Base-by-base conservation (phyloP, 257 asterid species). In the Haberlea rhodopensis region DNA sequence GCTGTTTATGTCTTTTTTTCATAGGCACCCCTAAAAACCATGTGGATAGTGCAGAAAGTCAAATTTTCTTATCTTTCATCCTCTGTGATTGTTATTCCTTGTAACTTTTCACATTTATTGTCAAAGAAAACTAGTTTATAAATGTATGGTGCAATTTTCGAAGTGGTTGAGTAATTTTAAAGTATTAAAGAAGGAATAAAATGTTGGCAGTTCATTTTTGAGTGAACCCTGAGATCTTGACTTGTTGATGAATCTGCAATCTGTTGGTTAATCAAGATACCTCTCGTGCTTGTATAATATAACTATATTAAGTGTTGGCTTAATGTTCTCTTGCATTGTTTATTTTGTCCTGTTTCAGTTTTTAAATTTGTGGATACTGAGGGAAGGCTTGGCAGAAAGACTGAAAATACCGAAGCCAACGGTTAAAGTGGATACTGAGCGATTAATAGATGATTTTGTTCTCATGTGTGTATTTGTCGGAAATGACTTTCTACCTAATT, bases 401-500 rank as follows among this genome's bases (percentile, higher is more conserved):
- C n/a, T n/a, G n/a, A n/a, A n/a, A n/a, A n/a, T n/a, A n/a, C n/a
- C n/a, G n/a, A n/a, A n/a, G n/a, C n/a, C n/a, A n/a, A n/a, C n/a
- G n/a, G n/a, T n/a, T n/a, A n/a, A n/a, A n/a, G n/a, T 54, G 29
- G 86, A 83, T 75, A 66, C 78, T 13, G 89, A 86, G 65, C 75
- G 87, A 32, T 60, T 79, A 75, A 63, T 86, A 45, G 90, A 86
- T 78, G 94, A 86, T 72, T 86, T 83, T 70, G 80, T 83, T 26
- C 81, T 86, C 77, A 79, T 86, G 84, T 83, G 90, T 58, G 61
- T 86, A 53, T 78, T 83, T 74, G 81, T 83, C 46, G 88, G 95
- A 69, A 86, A 86, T 81, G 94, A 86, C 71, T 86, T 86, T 76
- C 76, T 86, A 43, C 94, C 94, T 2, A 90, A 78, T 20, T 70